Evolutionary conservation across 1,284 basidiomycete genomes (phyloP), one percentile per base, ranked within the genome.

Genomic region (Leccinum cinnamomeum): DNA sequence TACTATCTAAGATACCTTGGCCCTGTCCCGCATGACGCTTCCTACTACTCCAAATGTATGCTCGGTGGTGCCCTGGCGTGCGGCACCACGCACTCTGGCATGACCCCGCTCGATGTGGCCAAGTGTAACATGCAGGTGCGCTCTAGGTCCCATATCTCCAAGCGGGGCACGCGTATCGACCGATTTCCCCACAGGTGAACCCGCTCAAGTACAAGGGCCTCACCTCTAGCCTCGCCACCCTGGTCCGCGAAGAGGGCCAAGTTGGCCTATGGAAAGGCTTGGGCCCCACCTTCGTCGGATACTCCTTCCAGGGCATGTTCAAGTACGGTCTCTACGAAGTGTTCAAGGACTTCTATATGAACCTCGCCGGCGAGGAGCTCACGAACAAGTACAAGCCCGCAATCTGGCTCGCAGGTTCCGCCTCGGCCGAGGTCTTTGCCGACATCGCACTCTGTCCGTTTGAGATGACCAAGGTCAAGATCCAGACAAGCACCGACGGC

Each of bases 41-140:
- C 79, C 53, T 92, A 92, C 82, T 92, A 92, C 76, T 74, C 86
- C 71, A 92, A 91, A 78, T 88, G 86, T 75, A 86, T 91, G 85
- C 82, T 98, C 68, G 95, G 94, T 72, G 95, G 95, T 88, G 87
- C 86, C 66, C 85, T 97, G 69, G 94, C 95, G 65, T 98, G 95
- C 75, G 94, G 95, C 81, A 62, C 95, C 77, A 98, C 95, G 70
- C 96, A 98, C 79, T 95, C 95, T 65, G 93, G 90, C 71, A 88
- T 96, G 72, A 96, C 94, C 41, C 94, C 94, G 62, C 87, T 97
- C 72, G 94, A 97, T 82, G 94, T 97, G 71, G 91, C 93, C 72
- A 98, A 98, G 85, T 97, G 95, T 79, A 94, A 96, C 83, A 98
- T 98, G 89, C 95, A 98, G 89, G 94, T 93, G 56, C 71, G 89